Conservation (phyloP, 1,139 yeast species). For the Magnusiomyces magnusii region DNA sequence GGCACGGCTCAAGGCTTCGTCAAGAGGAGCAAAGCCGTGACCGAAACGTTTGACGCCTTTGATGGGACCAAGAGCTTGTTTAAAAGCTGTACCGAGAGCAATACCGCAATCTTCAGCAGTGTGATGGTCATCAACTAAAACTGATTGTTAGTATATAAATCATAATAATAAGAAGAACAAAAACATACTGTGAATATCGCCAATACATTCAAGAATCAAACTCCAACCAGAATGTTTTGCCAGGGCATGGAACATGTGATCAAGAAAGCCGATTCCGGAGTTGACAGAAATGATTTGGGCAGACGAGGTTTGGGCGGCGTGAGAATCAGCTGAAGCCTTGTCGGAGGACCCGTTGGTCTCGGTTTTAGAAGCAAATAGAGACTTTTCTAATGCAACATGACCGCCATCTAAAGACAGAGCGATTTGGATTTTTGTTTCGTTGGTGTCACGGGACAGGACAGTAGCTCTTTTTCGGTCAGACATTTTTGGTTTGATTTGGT, state of each 20-base stretch:
- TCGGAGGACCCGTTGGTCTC: too few relatives aligned
- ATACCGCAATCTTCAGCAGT: constrained; percentile 94
- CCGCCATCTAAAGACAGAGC: constrained; percentile 87
- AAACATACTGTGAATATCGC: constrained; percentile 62
- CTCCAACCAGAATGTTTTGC: constrained; percentile 99
- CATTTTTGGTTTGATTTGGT: constrained; percentile 4
- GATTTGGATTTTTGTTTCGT: constrained; percentile 89
- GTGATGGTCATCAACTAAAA: constrained; percentile 81
- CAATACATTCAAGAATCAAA: constrained; percentile 75
- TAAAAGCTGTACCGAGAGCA: constrained; percentile 83
- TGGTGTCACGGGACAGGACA: constrained; percentile 62
- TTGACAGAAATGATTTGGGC: constrained; percentile 72
- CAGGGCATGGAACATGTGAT: constrained; percentile 95
- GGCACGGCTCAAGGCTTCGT: constrained; percentile 90
- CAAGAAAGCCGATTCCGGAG: constrained; percentile 92
- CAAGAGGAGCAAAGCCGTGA: constrained; percentile 90
- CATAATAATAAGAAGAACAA: background rate
- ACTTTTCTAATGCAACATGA: constrained; percentile 47
- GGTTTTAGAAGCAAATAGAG: constrained; percentile 35
- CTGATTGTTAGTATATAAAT: background rate
- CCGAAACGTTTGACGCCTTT: constrained; percentile 93
- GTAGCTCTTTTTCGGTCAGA: constrained; percentile 37
- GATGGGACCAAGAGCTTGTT: constrained; percentile 80
- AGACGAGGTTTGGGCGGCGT: constrained; percentile 55
- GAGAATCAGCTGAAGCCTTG: constrained; percentile 35